Base-by-base conservation (phyloP, 2,329 filamentous ascomycete species). In the Aspergillus brasiliensis region DNA sequence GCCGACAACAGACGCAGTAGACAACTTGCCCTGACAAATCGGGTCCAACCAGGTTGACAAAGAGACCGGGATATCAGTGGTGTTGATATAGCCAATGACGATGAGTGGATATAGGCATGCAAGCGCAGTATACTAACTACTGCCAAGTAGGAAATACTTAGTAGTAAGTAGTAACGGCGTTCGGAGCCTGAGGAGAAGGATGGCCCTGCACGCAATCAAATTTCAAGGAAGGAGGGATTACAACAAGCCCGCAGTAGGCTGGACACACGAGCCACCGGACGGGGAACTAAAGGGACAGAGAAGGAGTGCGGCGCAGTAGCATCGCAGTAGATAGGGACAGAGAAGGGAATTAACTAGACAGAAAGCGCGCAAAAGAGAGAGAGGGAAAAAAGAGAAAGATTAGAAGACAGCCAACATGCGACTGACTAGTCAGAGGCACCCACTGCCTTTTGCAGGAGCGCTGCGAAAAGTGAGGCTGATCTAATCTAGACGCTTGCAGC, bases 401-500 rank as follows among this genome's bases (percentile, higher is more conserved):
- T 51, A 54, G 49, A 48, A 60, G 53, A 15, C 23, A 34, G 60
- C 57, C 51, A 42, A 17, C 38, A 61, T 42, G 38, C 62, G 62
- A 59, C 59, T 17, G 46, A 49, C 46, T 49, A 49, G 46, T 49
- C 57, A 62, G 65, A 64, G 60, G 53, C 34, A 60, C 66, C 31
- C 67, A 65, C 38, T 31, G 52, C 52, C 52, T 55, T 55, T 55
- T 55, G 52, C 52, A 55, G 52, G 52, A 25, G 38, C 52, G 42
- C 38, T 31, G 52, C 37, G 37, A 54, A 62, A 64, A 62, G 62
- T 64, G 62, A 64, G 62, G 62, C 62, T 64, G 60, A 54, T 56
- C 25, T 55, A 55, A 55, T 55, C 52, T 55, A 55, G 52, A 55
- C 52, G 52, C 40, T 55, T 55, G 52, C 52, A 55, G 52, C 58